Evolutionary conservation across 2,329 filamentous ascomycete genomes (phyloP), one percentile per base, ranked within the genome.

Genomic region (Ascochyta viciae-villosae): DNA sequence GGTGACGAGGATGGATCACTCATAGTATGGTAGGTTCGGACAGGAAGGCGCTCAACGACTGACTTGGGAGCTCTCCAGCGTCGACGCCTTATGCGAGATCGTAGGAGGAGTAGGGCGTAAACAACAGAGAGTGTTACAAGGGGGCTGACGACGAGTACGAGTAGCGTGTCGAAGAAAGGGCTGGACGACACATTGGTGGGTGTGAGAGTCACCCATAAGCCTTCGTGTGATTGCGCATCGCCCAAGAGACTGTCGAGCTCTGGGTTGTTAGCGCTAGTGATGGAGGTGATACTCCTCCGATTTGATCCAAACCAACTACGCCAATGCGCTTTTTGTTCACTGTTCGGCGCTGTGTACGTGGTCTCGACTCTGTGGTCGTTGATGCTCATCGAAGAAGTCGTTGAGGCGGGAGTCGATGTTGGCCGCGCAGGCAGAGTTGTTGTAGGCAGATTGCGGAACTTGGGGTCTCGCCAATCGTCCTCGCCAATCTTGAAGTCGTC

Each of bases 11-110:
- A 85, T 66, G 68, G 85, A 68, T 74, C 84, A 77, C 74, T 85
- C 1, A 96, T 90, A 0, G 93, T 96, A 68, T 96, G 93, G 71
- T 97, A 99, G 0, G 93, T 98, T 56, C 94, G 88, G 13, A 99
- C 92, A 2, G 95, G 95, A n/a, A 99, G 83, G 55, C 90, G 88
- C 65, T 97, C 93, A 16, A 99, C 93, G 0, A 99, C 88, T 0
- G 92, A 96, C 76, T 99, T 99, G 5, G 95, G 95, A n/a, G 95
- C 95, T 67, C 95, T 87, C 94, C 95, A 99, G 65, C 94, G 86
- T 61, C 94, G 86, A 57, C 94, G 86, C 46, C 94, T 88, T 65
- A 97, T 96, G 57, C 93, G 89, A 42, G 93, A 93, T 50, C 95
- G 89, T 34, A 98, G 81, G 37, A 98, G 85, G 5, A 98, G 83